These are phyloP conservation scores for Rosellinia necatrix DNA, from an alignment of 2,329 filamentous ascomycete species.

Conservation along the genomic window DNA sequence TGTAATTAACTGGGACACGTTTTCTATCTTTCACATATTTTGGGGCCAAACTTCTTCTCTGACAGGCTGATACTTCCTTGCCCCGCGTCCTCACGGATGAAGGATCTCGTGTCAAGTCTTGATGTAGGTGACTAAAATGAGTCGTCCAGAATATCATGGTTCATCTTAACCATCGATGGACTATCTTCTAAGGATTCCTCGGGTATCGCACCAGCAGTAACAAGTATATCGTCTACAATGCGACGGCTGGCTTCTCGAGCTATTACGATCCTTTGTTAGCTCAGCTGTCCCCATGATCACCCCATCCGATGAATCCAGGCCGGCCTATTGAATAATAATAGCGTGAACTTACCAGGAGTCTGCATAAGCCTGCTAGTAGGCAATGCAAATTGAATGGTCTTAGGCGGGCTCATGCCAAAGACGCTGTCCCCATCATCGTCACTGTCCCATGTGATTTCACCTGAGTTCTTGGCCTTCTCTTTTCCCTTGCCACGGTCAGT, in stretches of 20 bases:
- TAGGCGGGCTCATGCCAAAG: constrained; percentile 84
- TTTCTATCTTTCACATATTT: background rate
- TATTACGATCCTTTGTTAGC: constrained; percentile 38
- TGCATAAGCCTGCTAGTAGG: constrained; percentile 78
- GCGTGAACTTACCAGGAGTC: constrained; percentile 67
- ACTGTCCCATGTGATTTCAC: constrained; percentile 74
- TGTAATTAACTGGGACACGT: background rate
- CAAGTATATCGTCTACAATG: constrained; percentile 79
- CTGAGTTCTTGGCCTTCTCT: constrained; percentile 37
- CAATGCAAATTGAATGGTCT: constrained; percentile 86
- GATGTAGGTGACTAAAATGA: constrained; percentile 53
- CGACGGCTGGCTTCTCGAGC: constrained; percentile 79
- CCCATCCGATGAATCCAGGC: background rate
- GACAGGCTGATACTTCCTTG: background rate
- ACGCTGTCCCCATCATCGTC: constrained; percentile 68
- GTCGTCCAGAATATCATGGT: constrained; percentile 64
- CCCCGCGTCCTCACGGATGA: background rate
- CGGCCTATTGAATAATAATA: background rate
- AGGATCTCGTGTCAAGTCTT: too few species aligned
- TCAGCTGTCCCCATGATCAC: background rate
- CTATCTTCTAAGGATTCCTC: constrained; percentile 64
- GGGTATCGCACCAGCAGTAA: constrained; percentile 71
- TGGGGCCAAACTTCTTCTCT: background rate
- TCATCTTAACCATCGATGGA: constrained; percentile 69
- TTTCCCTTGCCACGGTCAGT: constrained; percentile 34